Conservation (phyloP, 1,284 basidiomycete species). For the Sporisorium exsertum region DNA sequence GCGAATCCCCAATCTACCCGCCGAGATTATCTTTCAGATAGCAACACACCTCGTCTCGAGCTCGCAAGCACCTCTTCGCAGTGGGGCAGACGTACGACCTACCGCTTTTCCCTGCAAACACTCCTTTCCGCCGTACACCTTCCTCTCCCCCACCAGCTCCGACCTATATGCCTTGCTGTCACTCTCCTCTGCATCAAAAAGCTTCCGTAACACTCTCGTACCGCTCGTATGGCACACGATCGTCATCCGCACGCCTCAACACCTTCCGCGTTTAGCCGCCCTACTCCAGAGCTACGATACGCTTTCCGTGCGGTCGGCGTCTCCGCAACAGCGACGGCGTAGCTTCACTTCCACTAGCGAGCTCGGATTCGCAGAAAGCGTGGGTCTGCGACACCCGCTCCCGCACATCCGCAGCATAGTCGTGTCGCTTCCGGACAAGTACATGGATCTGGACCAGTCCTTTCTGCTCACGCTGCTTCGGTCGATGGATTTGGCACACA, state of each 20-base stretch:
- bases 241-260: slow-evolving; percentile 30
- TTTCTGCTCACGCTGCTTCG: slow-evolving; percentile 29
- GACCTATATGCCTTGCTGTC: slow-evolving; percentile 6
- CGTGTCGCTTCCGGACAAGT: slow-evolving; percentile 26
- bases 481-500: slow-evolving; percentile 14
- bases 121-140: not conserved
- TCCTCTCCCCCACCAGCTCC: not conserved
- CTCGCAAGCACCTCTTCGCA: not conserved
- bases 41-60: slow-evolving; percentile 6
- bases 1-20: slow-evolving; percentile 14
- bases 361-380: not conserved
- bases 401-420: slow-evolving; percentile 20
- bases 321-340: slow-evolving; percentile 1
- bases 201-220: slow-evolving; percentile 16
- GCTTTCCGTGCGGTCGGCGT: slow-evolving; percentile 14
- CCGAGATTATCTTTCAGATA: slow-evolving; percentile 33
- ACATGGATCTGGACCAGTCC: slow-evolving; percentile 30
- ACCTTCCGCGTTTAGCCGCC: slow-evolving; percentile 19
- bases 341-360: not conserved
- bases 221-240: slow-evolving; percentile 33
- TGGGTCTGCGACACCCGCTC: slow-evolving; percentile 15
- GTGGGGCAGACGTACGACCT: not conserved
- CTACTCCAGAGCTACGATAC: slow-evolving; percentile 26
- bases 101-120: slow-evolving; percentile 13
- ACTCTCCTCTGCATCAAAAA: slow-evolving; percentile 12